Evolutionary conservation across 1,139 yeast genomes (phyloP), one percentile per base, ranked within the genome.

Genomic region (Suhomyces taliae): DNA sequence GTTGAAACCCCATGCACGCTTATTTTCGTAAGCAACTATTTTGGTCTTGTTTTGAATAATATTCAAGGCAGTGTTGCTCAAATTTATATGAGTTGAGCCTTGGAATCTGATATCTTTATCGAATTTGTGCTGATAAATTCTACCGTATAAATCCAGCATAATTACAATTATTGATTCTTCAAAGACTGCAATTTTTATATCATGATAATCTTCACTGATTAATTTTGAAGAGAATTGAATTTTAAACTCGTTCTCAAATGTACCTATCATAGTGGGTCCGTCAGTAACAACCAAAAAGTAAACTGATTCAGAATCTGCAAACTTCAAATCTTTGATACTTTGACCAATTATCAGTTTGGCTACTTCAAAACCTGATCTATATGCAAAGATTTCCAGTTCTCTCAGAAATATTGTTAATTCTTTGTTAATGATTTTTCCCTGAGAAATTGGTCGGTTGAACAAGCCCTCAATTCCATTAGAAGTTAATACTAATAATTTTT

Each of bases 101-200:
- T 9, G 24, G 9, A 36, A 19, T 26, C 27, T 10, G 5, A 36
- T n/a, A 10, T 26, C 27, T 5, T 36, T 26, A 19, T 26, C 15
- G 11, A 43, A 32, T 12, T 38, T 33, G 14, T 38, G 27, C 26
- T 43, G 45, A 27, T 32, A 31, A n/a, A 43, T 27, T n/a, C 27
- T 31, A 6, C 45, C 45, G 35, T 38, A 43, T 7, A 19, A 26
- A 31, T 43, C 41, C 45, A 43, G 45, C 8, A 27, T n/a, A 29
- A 43, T 11, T 8, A 43, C 8, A 14, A 24, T 19, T 12, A 24
- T 10, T 3, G n/a, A n/a, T 6, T 24, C 11, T 10, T n/a, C 32
- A 5, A 19, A 7, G 29, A 26, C 39, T 8, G 27, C 32, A n/a
- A 36, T 11, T 5, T 8, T 10, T 36, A 24, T 1, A 24, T 36